Percentiles rank a stretch among this genome's conserved stretches.
phyloP scores from a whole-genome alignment of 2,329 filamentous ascomycete species.

The Ceratocystis smalleyi region DNA sequence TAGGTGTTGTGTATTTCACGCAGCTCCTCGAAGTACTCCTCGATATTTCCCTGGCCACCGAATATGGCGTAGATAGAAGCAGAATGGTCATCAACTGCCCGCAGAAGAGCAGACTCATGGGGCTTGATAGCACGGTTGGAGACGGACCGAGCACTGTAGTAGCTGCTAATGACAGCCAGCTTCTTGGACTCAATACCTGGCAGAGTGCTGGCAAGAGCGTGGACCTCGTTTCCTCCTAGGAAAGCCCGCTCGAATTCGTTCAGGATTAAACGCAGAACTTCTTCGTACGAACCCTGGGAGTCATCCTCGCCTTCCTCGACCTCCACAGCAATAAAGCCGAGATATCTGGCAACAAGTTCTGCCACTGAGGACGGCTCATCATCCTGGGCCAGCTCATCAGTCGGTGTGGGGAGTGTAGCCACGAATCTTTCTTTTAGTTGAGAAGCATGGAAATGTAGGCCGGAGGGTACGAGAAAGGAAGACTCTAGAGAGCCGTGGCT shows the following conservation, averaged over 20 bases:
- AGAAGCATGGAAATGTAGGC: constrained; percentile 87
- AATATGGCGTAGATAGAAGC: constrained; percentile 88
- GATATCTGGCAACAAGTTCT: constrained; percentile 84
- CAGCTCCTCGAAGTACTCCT: constrained; percentile 98
- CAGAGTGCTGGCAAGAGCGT: constrained; percentile 69
- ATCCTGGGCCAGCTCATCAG: constrained; percentile 93
- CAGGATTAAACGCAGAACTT: constrained; percentile 79
- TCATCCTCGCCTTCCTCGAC: constrained; percentile 89
- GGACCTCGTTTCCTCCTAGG: constrained; percentile 88
- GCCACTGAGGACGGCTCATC: constrained; percentile 94
- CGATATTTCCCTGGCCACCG: constrained; percentile 94
- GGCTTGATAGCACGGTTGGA: constrained; percentile 74
- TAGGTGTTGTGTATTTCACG: constrained; percentile 85
- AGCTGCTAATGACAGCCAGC: constrained; percentile 72
- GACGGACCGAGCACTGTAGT: constrained; percentile 77
- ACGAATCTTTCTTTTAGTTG: constrained; percentile 86
- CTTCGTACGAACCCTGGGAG: constrained; percentile 71
- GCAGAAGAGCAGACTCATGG: constrained; percentile 83
- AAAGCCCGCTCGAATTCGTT: constrained; percentile 96
- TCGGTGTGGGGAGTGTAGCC: constrained; percentile 70
- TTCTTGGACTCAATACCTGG: constrained; percentile 92
- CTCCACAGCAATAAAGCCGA: constrained; percentile 76
- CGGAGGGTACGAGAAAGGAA: constrained; percentile 87
- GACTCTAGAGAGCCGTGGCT: constrained; percentile 91
- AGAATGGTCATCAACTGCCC: constrained; percentile 69